phyloP scores from a whole-genome alignment of 352 stramenopile species.

The Pythium aristosporum region DNA sequence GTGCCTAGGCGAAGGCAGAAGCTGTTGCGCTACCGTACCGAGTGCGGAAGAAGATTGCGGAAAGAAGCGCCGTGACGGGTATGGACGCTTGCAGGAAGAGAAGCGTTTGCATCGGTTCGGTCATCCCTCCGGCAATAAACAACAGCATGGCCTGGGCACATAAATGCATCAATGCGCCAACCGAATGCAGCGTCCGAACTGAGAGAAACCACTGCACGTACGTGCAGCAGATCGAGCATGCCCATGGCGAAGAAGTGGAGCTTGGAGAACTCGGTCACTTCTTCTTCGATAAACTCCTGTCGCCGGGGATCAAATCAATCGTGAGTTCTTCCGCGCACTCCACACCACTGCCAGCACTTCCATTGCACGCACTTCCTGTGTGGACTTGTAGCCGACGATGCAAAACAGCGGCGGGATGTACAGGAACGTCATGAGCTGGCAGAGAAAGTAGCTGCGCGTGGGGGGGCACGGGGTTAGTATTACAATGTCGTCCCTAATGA shows the following conservation, averaged over 20 bases:
- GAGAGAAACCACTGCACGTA: slow-evolving; percentile 24
- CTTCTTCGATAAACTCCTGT: slow-evolving; percentile 83
- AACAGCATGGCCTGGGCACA: slow-evolving; percentile 67
- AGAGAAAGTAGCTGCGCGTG: slow-evolving; percentile 69
- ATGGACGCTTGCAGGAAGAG: slow-evolving; percentile 86
- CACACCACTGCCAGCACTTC: background rate
- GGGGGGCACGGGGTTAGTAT: too few relatives aligned
- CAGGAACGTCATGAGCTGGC: slow-evolving; percentile 85
- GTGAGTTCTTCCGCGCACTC: slow-evolving; percentile 1
- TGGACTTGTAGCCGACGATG: slow-evolving; percentile 82
- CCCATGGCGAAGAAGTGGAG: slow-evolving; percentile 88
- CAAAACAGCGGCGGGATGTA: slow-evolving; percentile 88
- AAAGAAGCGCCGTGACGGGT: slow-evolving; percentile 66
- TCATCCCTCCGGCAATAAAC: slow-evolving; percentile 81
- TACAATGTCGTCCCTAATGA: background rate
- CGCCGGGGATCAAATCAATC: background rate
- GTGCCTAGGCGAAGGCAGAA: background rate
- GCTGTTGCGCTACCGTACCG: slow-evolving; percentile 30
- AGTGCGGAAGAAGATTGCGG: slow-evolving; percentile 49
- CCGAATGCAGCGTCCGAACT: too few relatives aligned
- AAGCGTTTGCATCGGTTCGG: slow-evolving; percentile 80
- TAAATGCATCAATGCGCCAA: background rate
- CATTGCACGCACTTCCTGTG: slow-evolving; percentile 52
- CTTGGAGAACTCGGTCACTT: slow-evolving; percentile 85
- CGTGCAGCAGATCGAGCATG: slow-evolving; percentile 77